Percentiles rank a stretch among this genome's conserved stretches.
Evolutionary conservation across 352 stramenopile genomes (phyloP).

Genomic region (Globisporangium barbulae): DNA sequence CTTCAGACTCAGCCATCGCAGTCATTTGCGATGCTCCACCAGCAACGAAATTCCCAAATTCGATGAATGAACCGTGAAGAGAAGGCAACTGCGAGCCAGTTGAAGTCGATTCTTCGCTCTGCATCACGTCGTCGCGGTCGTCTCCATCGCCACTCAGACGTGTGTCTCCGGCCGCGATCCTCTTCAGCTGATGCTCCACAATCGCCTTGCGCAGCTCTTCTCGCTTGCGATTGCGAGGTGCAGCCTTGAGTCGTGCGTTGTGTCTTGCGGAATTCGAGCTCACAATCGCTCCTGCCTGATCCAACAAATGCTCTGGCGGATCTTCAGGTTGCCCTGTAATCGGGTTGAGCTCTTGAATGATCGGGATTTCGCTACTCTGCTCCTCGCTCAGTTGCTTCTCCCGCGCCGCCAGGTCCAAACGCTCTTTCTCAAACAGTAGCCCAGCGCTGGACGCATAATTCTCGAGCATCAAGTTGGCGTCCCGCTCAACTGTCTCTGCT

Average conservation of each 20-base stretch:
- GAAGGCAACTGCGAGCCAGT: constrained; percentile 14
- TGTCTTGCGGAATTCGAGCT: not conserved
- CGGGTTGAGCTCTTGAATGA: constrained; percentile 34
- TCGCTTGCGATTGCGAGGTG: constrained; percentile 21
- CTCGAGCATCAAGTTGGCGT: constrained; percentile 38
- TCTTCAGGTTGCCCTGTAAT: constrained; percentile 34
- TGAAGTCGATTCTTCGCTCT: not conserved
- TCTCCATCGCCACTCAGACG: not conserved
- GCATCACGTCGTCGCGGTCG: not conserved
- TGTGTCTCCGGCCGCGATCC: not conserved
- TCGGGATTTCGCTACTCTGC: constrained; percentile 11
- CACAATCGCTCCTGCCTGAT: not conserved
- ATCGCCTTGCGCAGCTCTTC: constrained; percentile 31
- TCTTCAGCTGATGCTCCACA: constrained; percentile 18
- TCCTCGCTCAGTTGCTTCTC: constrained; percentile 12
- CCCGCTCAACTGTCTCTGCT: constrained; percentile 25
- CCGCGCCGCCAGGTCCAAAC: constrained; percentile 17
- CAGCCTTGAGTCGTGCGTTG: not conserved
- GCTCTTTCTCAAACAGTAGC: constrained; percentile 56
- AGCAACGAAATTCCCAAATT: constrained; percentile 41
- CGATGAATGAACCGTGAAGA: constrained; percentile 24
- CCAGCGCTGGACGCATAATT: constrained; percentile 41
- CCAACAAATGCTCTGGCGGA: constrained; percentile 37
- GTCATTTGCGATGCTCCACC: not conserved
- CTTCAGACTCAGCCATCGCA: not conserved